These are phyloP conservation scores for Penicillium longicatenatum DNA, from an alignment of 495 filamentous ascomycete genomes.

Conservation along the genomic window DNA sequence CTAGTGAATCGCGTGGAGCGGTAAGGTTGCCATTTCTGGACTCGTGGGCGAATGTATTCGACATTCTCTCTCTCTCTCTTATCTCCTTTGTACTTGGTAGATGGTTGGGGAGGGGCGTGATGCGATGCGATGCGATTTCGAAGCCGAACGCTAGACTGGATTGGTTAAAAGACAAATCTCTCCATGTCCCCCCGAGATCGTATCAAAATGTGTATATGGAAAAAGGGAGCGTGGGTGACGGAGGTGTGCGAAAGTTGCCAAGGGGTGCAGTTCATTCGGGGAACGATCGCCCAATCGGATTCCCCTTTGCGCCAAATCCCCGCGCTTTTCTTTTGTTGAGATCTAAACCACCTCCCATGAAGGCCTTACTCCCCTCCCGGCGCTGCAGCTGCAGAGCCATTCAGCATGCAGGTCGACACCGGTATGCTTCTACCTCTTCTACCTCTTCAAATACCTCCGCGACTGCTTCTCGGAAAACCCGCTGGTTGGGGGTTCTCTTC, in stretches of 20 bases:
- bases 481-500: conserved; percentile 39
- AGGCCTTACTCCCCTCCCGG: conserved; percentile 15
- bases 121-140: not conserved
- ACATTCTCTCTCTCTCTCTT: conserved; percentile 21
- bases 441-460: conserved; percentile 6
- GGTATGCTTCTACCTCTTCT: conserved; percentile 26
- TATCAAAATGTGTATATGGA: not conserved
- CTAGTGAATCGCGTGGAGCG: conserved; percentile 82
- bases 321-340: conserved; percentile 14
- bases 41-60: conserved; percentile 34
- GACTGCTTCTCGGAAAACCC: conserved; percentile 27
- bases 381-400: conserved; percentile 18
- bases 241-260: conserved; percentile 11
- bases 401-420: conserved; percentile 13
- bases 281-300: conserved; percentile 32
- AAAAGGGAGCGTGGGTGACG: conserved; percentile 5
- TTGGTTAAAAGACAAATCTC: conserved; percentile 18
- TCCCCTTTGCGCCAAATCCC: conserved; percentile 21
- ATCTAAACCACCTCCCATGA: conserved; percentile 31
- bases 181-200: conserved; percentile 22
- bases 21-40: conserved; percentile 31
- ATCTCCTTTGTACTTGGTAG: conserved; percentile 9
- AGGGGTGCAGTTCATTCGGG: conserved; percentile 20
- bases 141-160: conserved; percentile 1
- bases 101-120: conserved; percentile 1